These are phyloP conservation scores for Grigorovia yakushimaensis DNA, from an alignment of 805 yeast species.

Conservation along the genomic window DNA sequence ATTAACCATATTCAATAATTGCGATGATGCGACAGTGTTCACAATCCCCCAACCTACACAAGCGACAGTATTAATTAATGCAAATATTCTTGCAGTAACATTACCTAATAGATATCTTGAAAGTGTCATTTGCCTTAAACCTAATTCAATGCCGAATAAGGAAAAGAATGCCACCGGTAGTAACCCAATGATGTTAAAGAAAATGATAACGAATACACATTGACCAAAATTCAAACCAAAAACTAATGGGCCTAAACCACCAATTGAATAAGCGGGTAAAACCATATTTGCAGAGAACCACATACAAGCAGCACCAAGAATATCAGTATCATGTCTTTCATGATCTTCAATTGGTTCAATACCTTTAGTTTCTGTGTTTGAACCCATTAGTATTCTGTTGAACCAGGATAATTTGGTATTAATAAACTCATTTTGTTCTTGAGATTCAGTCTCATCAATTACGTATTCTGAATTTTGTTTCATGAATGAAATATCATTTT, in stretches of 20 bases:
- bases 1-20: slow-evolving; percentile 69
- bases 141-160: slow-evolving; percentile 71
- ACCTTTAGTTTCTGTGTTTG: slow-evolving; percentile 56
- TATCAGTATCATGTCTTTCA: slow-evolving; percentile 58
- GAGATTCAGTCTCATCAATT: slow-evolving; percentile 4
- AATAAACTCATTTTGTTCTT: slow-evolving; percentile 5
- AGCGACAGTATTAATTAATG: slow-evolving; percentile 68
- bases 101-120: slow-evolving; percentile 74
- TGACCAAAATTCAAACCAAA: slow-evolving; percentile 70
- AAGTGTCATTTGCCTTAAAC: slow-evolving; percentile 80
- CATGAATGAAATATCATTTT: neutral
- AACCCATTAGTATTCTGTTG: slow-evolving; percentile 16
- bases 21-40: slow-evolving; percentile 83
- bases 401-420: slow-evolving; percentile 15
- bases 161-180: slow-evolving; percentile 77
- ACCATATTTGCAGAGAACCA: slow-evolving; percentile 89
- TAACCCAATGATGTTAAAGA: slow-evolving; percentile 66
- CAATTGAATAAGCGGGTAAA: slow-evolving; percentile 71
- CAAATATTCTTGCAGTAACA: slow-evolving; percentile 63
- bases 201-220: slow-evolving; percentile 52
- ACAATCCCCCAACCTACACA: slow-evolving; percentile 96
- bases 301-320: slow-evolving; percentile 70
- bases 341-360: slow-evolving; percentile 73
- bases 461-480: neutral
- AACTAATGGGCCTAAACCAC: slow-evolving; percentile 56